phyloP scores from a whole-genome alignment of 2,329 filamentous ascomycete species.

The Fusarium sp. region DNA sequence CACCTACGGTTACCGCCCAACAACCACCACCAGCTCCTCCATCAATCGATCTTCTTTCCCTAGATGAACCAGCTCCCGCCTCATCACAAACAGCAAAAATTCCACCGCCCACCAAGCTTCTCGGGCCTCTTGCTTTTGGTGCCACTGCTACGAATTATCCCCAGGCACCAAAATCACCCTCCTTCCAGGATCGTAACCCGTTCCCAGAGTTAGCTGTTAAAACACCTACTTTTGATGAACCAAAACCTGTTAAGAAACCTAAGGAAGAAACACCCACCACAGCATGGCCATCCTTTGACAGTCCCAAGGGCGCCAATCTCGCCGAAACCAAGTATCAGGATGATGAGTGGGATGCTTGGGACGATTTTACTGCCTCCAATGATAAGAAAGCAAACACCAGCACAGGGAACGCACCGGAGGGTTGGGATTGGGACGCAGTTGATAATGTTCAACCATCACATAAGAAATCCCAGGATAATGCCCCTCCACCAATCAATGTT shows the following conservation, averaged over 20 bases:
- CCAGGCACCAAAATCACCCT: conserved; percentile 60
- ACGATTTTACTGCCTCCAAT: conserved; percentile 50
- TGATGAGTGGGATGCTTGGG: conserved; percentile 63
- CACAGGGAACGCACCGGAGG: conserved; percentile 36
- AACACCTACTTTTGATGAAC: conserved; percentile 50
- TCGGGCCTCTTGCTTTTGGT: conserved; percentile 43
- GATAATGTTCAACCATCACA: conserved; percentile 45
- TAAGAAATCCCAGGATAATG: conserved; percentile 39
- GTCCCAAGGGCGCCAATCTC: conserved; percentile 10
- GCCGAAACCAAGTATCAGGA: conserved; percentile 43
- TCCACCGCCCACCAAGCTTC: conserved; percentile 46
- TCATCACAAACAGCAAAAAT: conserved; percentile 27
- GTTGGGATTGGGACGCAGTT: conserved; percentile 63
- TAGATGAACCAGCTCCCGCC: conserved; percentile 46
- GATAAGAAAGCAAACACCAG: conserved; percentile 28
- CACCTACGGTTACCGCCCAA: conserved; percentile 25
- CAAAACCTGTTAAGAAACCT: conserved; percentile 47
- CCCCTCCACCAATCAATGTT: conserved; percentile 80
- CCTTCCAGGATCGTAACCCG: conserved; percentile 63
- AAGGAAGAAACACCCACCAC: conserved; percentile 54
- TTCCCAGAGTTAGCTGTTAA: conserved; percentile 60
- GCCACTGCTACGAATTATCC: conserved; percentile 49
- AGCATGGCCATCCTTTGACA: conserved; percentile 56
- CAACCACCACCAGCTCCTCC: conserved; percentile 33
- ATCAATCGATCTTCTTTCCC: conserved; percentile 54